Evolutionary conservation across 2,329 filamentous ascomycete species (phyloP), one percentile per base, ranked within the genome.

Genomic region (Colletotrichum tropicicola): DNA sequence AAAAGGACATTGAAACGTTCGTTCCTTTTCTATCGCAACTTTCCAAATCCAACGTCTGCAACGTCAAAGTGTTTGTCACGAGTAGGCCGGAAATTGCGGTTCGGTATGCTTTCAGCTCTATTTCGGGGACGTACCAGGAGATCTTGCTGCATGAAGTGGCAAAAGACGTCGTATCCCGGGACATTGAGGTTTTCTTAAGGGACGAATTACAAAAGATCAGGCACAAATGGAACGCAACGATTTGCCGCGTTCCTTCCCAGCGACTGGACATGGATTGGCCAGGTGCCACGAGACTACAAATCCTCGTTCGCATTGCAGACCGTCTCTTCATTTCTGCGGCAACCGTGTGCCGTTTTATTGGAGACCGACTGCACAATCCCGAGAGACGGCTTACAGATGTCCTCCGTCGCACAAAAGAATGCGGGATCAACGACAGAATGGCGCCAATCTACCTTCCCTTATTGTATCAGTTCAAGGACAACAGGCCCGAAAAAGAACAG

Each of bases 51-150:
- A 12, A 19, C 5, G 8, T 12, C 2, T n/a, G n/a, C n/a, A n/a
- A n/a, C n/a, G n/a, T 30, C 2, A 44, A 45, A 1, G 15, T 32
- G 2, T 58, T 25, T 7, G 6, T 58, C 1, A 52, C 45, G 0
- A 82, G 79, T 54, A 71, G 79, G 17, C 76, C 76, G 0, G 73
- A 80, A 47, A 53, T 75, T 6, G 72, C 72, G 1, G 72, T 79
- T 45, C 70, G 72, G 4, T 65, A 74, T 17, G 74, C 72, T 1
- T 80, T 82, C 56, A 48, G 63, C 1, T 15, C 5, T 9, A 70
- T 21, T 2, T 45, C 43, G 1, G 25, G 37, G 5, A 6, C 13
- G 0, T 28, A 32, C 15, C 13, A 23, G 13, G 21, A 61, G 5
- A 13, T 35, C 17, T 9, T 9, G 13, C 25, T 62, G 4, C 44